Conservation (phyloP, 2,329 filamentous ascomycete species). For the Bimuria novae-zelandiae region DNA sequence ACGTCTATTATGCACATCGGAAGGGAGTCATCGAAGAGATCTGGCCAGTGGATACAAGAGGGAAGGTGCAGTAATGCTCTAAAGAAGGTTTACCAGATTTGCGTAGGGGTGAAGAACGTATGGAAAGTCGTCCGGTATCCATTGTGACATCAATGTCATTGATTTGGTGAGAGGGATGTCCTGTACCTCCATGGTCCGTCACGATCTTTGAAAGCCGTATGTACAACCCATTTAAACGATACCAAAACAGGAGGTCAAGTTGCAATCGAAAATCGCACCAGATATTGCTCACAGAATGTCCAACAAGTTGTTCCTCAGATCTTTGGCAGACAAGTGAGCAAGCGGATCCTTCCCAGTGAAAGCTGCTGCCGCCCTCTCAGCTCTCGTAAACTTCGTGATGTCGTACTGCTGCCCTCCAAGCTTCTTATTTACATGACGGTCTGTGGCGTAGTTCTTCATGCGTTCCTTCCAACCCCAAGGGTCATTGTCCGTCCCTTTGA, state of each 20-base stretch:
- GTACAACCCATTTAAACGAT: no score
- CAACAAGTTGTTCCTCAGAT: slow-evolving; percentile 14
- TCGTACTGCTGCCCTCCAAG: slow-evolving; percentile 23
- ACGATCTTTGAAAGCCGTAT: no score
- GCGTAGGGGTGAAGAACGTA: background rate
- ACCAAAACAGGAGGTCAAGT: no score
- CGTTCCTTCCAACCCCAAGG: no score
- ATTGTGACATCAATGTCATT: no score
- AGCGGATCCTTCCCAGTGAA: slow-evolving; percentile 22
- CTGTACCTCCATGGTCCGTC: no score
- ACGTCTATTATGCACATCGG: slow-evolving; percentile 57
- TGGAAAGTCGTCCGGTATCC: no score
- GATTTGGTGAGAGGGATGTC: no score
- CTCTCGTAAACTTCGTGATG: slow-evolving; percentile 25
- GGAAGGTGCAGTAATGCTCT: slow-evolving; percentile 54
- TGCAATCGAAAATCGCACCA: no score
- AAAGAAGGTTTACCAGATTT: background rate
- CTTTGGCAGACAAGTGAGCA: slow-evolving; percentile 9
- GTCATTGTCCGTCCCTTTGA: no score
- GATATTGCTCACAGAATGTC: slow-evolving; percentile 5
- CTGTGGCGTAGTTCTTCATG: no score
- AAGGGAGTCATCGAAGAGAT: slow-evolving; percentile 57
- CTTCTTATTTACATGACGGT: no score
- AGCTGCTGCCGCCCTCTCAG: slow-evolving; percentile 14
- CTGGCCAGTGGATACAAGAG: slow-evolving; percentile 57